These are phyloP conservation scores for Geotrichum australiense DNA, from an alignment of 1,139 yeast species.

Conservation along the genomic window DNA sequence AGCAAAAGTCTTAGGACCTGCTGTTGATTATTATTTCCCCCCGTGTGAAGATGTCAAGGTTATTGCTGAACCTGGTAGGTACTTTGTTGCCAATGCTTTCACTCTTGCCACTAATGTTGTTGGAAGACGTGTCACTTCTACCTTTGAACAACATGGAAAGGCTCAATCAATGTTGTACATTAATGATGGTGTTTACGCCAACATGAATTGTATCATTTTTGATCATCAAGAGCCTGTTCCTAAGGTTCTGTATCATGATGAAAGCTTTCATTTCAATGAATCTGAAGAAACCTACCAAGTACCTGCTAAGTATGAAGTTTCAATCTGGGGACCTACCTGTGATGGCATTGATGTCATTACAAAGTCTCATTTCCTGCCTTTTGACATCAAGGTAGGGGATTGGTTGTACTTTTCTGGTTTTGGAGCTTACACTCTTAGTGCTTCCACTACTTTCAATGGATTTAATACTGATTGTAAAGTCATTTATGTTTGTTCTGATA, in stretches of 20 bases:
- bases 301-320: slow-evolving; percentile 34
- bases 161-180: slow-evolving; percentile 54
- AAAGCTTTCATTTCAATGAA: slow-evolving; percentile 42
- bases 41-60: slow-evolving; percentile 41
- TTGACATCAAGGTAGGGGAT: slow-evolving; percentile 72
- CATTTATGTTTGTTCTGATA: slow-evolving; percentile 51
- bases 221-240: slow-evolving; percentile 85
- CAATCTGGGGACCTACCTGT: slow-evolving; percentile 98
- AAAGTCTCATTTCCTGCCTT: slow-evolving; percentile 45
- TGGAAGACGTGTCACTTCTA: slow-evolving; percentile 54
- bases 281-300: slow-evolving; percentile 19
- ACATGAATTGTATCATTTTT: slow-evolving; percentile 84
- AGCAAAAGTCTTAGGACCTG: slow-evolving; percentile 49
- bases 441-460: slow-evolving; percentile 83
- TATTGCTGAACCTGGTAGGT: slow-evolving; percentile 95
- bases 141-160: slow-evolving; percentile 30
- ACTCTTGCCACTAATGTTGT: slow-evolving; percentile 79
- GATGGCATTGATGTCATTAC: slow-evolving; percentile 90
- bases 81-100: slow-evolving; percentile 78
- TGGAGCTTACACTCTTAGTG: slow-evolving; percentile 94
- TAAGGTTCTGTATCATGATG: slow-evolving; percentile 50
- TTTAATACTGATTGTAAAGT: slow-evolving; percentile 59
- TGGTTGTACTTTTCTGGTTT: slow-evolving; percentile 81
- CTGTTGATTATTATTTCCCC: slow-evolving; percentile 57
- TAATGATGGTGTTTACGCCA: slow-evolving; percentile 95